A percentile compares a stretch with the other conserved stretches of the same genome.
Evolutionary conservation across 352 stramenopile genomes (phyloP).

Genomic region (Phytopythium mirpurense): DNA sequence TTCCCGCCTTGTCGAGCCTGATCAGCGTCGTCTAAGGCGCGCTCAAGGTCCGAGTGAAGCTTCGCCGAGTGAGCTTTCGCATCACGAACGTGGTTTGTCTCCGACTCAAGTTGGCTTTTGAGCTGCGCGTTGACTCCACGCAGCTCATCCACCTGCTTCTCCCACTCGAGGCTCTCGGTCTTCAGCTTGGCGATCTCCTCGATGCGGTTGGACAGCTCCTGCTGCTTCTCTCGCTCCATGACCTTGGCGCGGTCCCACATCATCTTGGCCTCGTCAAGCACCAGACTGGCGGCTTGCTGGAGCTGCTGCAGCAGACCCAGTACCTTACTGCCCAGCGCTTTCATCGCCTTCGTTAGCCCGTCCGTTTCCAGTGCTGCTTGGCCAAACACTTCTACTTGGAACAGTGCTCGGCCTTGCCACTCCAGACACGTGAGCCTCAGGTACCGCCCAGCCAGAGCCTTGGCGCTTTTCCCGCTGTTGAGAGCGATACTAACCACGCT

Average conservation of each 20-base stretch:
- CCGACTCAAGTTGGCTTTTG: slow-evolving; percentile 31
- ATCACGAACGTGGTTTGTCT: slow-evolving; percentile 25
- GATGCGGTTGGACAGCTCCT: slow-evolving; percentile 64
- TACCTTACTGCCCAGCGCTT: slow-evolving; percentile 34
- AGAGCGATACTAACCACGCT: slow-evolving; percentile 31
- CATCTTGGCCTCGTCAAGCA: slow-evolving; percentile 61
- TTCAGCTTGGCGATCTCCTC: slow-evolving; percentile 61
- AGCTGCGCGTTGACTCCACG: slow-evolving; percentile 34
- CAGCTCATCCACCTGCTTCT: slow-evolving; percentile 52
- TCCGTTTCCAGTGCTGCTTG: slow-evolving; percentile 53
- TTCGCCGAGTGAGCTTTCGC: slow-evolving; percentile 31
- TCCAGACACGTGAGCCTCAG: slow-evolving; percentile 60
- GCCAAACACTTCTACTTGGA: slow-evolving; percentile 70
- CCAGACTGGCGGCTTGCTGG: slow-evolving; percentile 35
- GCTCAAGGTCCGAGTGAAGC: slow-evolving; percentile 41
- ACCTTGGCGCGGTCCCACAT: slow-evolving; percentile 75
- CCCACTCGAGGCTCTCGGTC: slow-evolving; percentile 34
- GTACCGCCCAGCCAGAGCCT: slow-evolving; percentile 37
- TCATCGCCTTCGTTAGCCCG: slow-evolving; percentile 29
- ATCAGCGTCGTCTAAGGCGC: slow-evolving; percentile 14
- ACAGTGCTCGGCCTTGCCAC: slow-evolving; percentile 49
- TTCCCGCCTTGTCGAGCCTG: slow-evolving; percentile 57
- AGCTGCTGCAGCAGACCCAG: slow-evolving; percentile 46
- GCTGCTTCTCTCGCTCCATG: slow-evolving; percentile 72
- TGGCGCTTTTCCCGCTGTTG: slow-evolving; percentile 9